Percentiles rank a stretch among this genome's conserved stretches.
phyloP scores from a whole-genome alignment of 1,284 basidiomycete genomes.

The Fomitopsis betulina region DNA sequence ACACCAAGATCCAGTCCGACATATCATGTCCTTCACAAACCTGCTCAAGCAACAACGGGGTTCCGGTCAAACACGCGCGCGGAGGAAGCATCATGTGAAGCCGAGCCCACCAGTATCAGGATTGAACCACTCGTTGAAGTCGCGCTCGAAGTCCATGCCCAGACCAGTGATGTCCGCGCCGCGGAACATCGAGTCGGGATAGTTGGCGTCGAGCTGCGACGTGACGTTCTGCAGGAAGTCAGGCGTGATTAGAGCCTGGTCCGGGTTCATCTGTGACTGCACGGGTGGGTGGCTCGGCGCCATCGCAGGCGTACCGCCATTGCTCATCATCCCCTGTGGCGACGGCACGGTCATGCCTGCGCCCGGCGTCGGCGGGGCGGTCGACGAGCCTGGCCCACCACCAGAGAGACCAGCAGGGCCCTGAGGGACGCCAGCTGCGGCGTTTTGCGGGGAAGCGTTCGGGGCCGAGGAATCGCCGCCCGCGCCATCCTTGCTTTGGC shows the following conservation, averaged over 20 bases:
- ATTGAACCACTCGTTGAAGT: slow-evolving; percentile 69
- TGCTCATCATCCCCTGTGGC: slow-evolving; percentile 38
- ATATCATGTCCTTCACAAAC: slow-evolving; percentile 6
- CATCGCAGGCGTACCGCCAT: slow-evolving; percentile 13
- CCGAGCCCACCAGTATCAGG: slow-evolving; percentile 18
- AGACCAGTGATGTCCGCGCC: slow-evolving; percentile 27
- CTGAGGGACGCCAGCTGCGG: slow-evolving; percentile 20
- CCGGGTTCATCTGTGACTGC: slow-evolving; percentile 9
- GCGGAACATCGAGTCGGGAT: slow-evolving; percentile 39
- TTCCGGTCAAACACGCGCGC: background rate
- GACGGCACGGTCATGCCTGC: slow-evolving; percentile 39
- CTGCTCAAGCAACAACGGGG: background rate
- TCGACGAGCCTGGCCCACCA: slow-evolving; percentile 15
- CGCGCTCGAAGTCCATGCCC: slow-evolving; percentile 58
- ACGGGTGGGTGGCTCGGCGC: slow-evolving; percentile 13
- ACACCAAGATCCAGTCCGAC: slow-evolving; percentile 2
- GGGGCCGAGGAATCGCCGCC: slow-evolving; percentile 12
- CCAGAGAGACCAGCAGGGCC: background rate
- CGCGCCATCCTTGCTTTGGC: slow-evolving; percentile 25
- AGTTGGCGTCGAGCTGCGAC: slow-evolving; percentile 29
- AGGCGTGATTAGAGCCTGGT: slow-evolving; percentile 7
- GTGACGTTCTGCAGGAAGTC: slow-evolving; percentile 4
- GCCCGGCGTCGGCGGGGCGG: slow-evolving; percentile 47
- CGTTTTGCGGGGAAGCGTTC: slow-evolving; percentile 42
- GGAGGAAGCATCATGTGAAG: background rate